Base-by-base conservation (phyloP, 257 asterid genomes). In the Parsonsia alboflavescens region DNA sequence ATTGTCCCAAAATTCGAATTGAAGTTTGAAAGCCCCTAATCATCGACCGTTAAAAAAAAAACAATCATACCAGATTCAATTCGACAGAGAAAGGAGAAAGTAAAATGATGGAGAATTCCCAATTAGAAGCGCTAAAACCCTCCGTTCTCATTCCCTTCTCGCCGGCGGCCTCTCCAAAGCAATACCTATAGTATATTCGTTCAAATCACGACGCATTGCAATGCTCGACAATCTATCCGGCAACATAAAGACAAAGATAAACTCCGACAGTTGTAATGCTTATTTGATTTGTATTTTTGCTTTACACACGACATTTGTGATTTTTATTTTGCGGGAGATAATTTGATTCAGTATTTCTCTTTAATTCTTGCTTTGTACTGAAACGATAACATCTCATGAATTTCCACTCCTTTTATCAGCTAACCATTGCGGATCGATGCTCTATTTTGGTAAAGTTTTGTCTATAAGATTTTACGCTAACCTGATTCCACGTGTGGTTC, bases 131-230 rank as follows among this genome's bases (percentile, higher is more conserved):
- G 13, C 66, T 69, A 76, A 82, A 80, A 68, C 80, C 85, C 58
- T 50, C 26, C 72, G 6, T 28, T 42, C 71, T 22, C 77, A 39
- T 71, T 84, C 63, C 85, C 86, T 12, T 83, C 76, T 44, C 85
- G 87, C 33, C 96, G 96, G 8, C 87, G 96, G 70, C 90, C 90
- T 7, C 80, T 91, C 57, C 86, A 77, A 42, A 91, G 98, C 84
- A 81, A 86, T 22, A 91, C 97, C 33, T 84, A 73, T 77, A 72
- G 28, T 73, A 68, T 84, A n/a, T 81, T 91, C 42, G 10, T 73
- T 54, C 78, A 68, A 61, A 76, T 87, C 70, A 57, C 90, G 52
- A 84, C 91, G 15, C 84, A 75, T 79, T 84, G 83, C 80, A 73
- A 42, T 74, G 59, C 78, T 72, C 58, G 44, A 57, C 70, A 59